Percentiles rank a stretch among this genome's conserved stretches.
Evolutionary conservation across 2,329 filamentous ascomycete genomes (phyloP).

Genomic region (Lachnellula hyalina): DNA sequence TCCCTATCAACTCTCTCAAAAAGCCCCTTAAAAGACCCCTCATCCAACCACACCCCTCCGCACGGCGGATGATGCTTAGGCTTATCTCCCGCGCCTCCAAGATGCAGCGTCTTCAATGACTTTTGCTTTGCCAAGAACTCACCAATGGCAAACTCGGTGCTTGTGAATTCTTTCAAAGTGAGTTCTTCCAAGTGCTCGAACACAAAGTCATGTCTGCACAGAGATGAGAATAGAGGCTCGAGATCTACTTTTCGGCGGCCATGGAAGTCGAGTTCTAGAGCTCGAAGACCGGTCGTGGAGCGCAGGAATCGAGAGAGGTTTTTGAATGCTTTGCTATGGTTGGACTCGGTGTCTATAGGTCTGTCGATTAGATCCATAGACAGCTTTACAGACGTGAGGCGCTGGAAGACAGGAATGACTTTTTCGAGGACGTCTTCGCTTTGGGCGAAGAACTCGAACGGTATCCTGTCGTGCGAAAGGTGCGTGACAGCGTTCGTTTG

Average conservation of each 20-base stretch:
- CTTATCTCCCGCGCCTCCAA: constrained; percentile 41
- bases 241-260: constrained; percentile 19
- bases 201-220: constrained; percentile 28
- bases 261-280: constrained; percentile 16
- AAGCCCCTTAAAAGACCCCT: constrained; percentile 40
- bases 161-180: constrained; percentile 39
- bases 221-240: constrained; percentile 10
- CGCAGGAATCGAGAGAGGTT: constrained; percentile 16
- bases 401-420: constrained; percentile 13
- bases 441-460: constrained; percentile 28
- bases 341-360: constrained; percentile 10
- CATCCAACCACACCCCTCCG: constrained; percentile 41
- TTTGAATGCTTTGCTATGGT: constrained; percentile 12
- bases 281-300: constrained; percentile 11
- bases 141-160: constrained; percentile 40
- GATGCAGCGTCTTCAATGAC: constrained; percentile 37
- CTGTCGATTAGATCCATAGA: constrained; percentile 20
- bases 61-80: constrained; percentile 36
- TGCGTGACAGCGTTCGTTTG: constrained; percentile 7
- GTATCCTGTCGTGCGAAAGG: constrained; percentile 25
- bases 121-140: constrained; percentile 39
- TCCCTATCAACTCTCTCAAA: constrained; percentile 38
- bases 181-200: constrained; percentile 38
- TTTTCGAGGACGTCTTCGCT: constrained; percentile 7
- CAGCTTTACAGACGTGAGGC: constrained; percentile 16